Evolutionary conservation across 257 asterid genomes (phyloP), one percentile per base, ranked within the genome.

Genomic region (Sherardia arvensis): DNA sequence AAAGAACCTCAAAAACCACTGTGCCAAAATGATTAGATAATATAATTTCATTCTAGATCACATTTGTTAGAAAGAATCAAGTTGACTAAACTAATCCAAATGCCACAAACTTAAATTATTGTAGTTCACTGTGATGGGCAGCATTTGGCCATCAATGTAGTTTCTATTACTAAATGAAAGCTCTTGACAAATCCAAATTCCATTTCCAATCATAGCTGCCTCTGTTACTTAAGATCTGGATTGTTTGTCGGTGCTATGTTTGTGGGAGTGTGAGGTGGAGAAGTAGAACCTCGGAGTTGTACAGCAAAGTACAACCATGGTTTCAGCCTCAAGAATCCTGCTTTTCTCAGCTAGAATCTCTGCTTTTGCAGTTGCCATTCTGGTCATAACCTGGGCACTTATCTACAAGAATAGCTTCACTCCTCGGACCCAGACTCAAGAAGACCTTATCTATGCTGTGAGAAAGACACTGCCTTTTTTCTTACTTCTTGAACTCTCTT

Each of bases 351-450:
- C 96, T 26, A 85, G 96, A 77, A 9, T 90, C 5, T 85, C 87
- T 64, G 93, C 81, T 67, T 78, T 53, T 73, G 47, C 64, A 36
- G 95, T 85, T 71, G 96, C 96, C 53, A 1, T 81, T 71, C 95
- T 87, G 74, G 95, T 90, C 1, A 58, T 79, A 64, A 69, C 66
- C 43, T 90, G 97, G 97, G 84, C 93, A 54, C 69, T 90, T 59
- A 77, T 75, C 48, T 90, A 80, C 87, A 72, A 75, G 71, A 67
- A 85, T 33, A 90, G 97, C 77, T 90, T 85, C 72, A 43, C 76
- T 53, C 80, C 94, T 69, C 86, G 36, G n/a, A 70, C 84, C 55
- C 76, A 79, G 15, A 78, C 85, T 12, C 80, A 81, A 66, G 82
- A 85, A 64, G 78, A 78, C 78, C 90, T 75, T 67, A 77, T 87